Evolutionary conservation across 2,329 filamentous ascomycete species (phyloP), one percentile per base, ranked within the genome.

Genomic region (Blastomyces parvus): DNA sequence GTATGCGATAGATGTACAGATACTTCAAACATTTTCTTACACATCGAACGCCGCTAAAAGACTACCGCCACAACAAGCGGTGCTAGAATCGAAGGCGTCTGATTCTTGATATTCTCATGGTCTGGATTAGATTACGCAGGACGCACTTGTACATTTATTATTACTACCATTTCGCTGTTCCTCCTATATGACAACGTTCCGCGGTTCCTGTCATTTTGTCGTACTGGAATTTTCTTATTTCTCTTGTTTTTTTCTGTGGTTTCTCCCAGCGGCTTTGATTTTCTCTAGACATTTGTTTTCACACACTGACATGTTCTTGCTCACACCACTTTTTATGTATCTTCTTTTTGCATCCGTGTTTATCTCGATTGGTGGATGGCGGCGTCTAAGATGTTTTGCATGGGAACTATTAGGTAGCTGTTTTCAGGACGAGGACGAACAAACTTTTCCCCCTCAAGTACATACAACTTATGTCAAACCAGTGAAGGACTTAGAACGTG

Each of bases 321-420:
- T 58, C 13, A 57, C 36, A 9, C 33, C 36, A 25, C 36, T 9
- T 57, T 42, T 22, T 57, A n/a, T 42, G 1, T 7, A 25, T 25
- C 50, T 50, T 22, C 2, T 25, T 27, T 13, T 42, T 52, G 40
- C 14, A 40, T 60, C 48, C 17, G 40, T 36, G 17, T 53, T 46
- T 38, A 27, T 22, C 8, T 33, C 25, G 13, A 42, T 44, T 46
- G 50, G 58, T 9, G 13, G 55, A 27, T 58, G 55, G 36, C 13
- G 55, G 55, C 55, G 55, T 50, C n/a, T 56, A 48, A 59, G 59
- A 38, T 42, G 53, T n/a, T 56, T 56, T 38, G 19, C 33, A 36
- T 8, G 7, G 33, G 30, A 38, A n/a, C 33, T 53, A 53, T 53
- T 42, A 42, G 30, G 30, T 59, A 44, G 27, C 14, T 55, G 4